A percentile compares a stretch with the other conserved stretches of the same genome.
These are phyloP conservation scores for Hanseniaspora valbyensis DNA, from an alignment of 805 yeast genomes.

Conservation along the genomic window DNA sequence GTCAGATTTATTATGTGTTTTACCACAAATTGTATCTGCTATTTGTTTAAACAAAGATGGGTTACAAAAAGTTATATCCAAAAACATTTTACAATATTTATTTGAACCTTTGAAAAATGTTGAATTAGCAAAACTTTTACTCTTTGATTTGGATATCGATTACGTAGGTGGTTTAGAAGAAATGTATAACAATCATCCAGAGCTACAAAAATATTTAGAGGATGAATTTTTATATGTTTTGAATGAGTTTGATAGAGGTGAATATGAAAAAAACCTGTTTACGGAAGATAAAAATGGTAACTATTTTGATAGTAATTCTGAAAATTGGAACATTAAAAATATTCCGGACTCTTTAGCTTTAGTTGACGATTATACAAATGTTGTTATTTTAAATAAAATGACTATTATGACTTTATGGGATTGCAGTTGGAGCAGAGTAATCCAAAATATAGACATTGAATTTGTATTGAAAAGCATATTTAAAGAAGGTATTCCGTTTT, in stretches of 20 bases:
- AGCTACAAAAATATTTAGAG: slow-evolving; percentile 48
- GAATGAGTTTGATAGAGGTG: slow-evolving; percentile 25
- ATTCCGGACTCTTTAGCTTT: neutral
- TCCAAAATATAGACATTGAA: neutral
- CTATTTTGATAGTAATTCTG: neutral
- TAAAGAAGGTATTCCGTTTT: neutral
- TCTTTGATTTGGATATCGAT: slow-evolving; percentile 41
- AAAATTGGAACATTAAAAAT: neutral
- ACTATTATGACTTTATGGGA: slow-evolving; percentile 1
- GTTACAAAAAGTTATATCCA: slow-evolving; percentile 39
- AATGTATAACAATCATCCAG: slow-evolving; percentile 70
- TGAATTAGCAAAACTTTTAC: slow-evolving; percentile 42
- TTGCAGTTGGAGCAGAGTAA: slow-evolving; percentile 2
- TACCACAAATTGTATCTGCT: slow-evolving; percentile 74
- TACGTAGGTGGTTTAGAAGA: slow-evolving; percentile 69
- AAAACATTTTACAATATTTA: slow-evolving; percentile 34
- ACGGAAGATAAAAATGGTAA: neutral
- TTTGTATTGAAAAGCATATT: neutral
- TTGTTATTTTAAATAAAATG: neutral
- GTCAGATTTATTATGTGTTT: slow-evolving; percentile 44
- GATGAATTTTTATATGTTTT: slow-evolving; percentile 39
- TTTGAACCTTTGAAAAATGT: slow-evolving; percentile 42
- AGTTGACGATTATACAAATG: neutral
- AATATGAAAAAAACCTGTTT: neutral
- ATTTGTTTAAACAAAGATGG: slow-evolving; percentile 70